Conservation (phyloP, 495 filamentous ascomycete species). For the Oidiodendron maius region DNA sequence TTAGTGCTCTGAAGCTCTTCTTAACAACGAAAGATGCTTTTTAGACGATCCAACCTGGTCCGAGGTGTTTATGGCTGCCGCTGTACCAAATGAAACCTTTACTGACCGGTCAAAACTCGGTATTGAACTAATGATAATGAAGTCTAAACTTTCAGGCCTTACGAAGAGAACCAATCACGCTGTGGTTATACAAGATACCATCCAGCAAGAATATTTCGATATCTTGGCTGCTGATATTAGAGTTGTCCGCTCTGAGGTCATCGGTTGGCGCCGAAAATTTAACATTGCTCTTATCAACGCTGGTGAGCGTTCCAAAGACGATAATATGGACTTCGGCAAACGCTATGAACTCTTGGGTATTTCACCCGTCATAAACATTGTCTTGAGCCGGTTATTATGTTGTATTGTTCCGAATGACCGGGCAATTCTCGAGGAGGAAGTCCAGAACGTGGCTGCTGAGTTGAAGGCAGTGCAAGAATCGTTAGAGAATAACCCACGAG, state of each 20-base stretch:
- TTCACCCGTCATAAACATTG: conserved; percentile 2
- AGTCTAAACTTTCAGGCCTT: conserved; percentile 1
- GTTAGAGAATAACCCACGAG: conserved; percentile 1
- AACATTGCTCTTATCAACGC: conserved; percentile 5
- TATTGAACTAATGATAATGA: conserved; percentile 7
- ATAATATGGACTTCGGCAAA: conserved; percentile 3
- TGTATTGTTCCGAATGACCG: conserved; percentile 6
- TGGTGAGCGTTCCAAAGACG: neutral
- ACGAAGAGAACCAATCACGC: conserved; percentile 4
- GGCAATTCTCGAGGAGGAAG: conserved; percentile 6
- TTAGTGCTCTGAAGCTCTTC: conserved; percentile 6
- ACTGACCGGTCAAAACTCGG: conserved; percentile 9
- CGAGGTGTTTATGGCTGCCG: conserved; percentile 1
- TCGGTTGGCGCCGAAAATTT: conserved; percentile 5
- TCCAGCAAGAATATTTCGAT: conserved; percentile 2
- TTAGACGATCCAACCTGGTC: conserved; percentile 3
- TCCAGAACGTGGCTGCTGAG: conserved; percentile 5
- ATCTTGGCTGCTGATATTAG: neutral
- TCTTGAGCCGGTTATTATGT: conserved; percentile 4
- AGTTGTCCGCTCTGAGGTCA: neutral
- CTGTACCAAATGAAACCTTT: conserved; percentile 4
- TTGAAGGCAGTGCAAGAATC: conserved; percentile 4
- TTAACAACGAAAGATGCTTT: conserved; percentile 9
- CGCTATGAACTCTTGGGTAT: conserved; percentile 10
- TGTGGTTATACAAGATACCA: conserved; percentile 5